phyloP scores from a whole-genome alignment of 2,329 filamentous ascomycete species.

The Paraphaeosphaeria sporulosa region DNA sequence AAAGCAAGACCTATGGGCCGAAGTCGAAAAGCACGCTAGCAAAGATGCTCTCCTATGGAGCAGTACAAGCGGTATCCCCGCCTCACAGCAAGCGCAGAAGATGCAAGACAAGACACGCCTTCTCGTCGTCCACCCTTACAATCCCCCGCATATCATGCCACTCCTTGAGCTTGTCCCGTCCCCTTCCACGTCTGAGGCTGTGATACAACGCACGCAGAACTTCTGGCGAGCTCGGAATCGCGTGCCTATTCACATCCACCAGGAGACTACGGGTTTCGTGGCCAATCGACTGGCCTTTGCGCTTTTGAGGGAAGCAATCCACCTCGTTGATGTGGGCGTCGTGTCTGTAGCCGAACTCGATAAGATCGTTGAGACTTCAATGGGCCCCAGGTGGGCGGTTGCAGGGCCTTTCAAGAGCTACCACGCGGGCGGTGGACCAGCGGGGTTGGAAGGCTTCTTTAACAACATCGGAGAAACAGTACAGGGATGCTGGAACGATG shows the following conservation, averaged over 20 bases:
- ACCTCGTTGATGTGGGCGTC: slow-evolving; percentile 61
- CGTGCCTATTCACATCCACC: slow-evolving; percentile 59
- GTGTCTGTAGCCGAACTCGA: slow-evolving; percentile 63
- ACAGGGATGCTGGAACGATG: slow-evolving; percentile 61
- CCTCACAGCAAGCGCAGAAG: slow-evolving; percentile 55
- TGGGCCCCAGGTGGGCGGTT: slow-evolving; percentile 64
- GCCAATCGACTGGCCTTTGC: slow-evolving; percentile 66
- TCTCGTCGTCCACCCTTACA: slow-evolving; percentile 67
- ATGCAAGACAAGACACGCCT: slow-evolving; percentile 57
- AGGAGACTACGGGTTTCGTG: slow-evolving; percentile 64
- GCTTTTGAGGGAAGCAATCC: slow-evolving; percentile 62
- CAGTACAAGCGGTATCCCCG: slow-evolving; percentile 65
- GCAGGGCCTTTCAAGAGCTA: slow-evolving; percentile 67
- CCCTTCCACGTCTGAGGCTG: slow-evolving; percentile 49
- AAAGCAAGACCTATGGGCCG: slow-evolving; percentile 61
- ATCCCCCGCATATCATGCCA: slow-evolving; percentile 69
- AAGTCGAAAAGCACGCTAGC: slow-evolving; percentile 58
- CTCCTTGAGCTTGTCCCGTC: slow-evolving; percentile 65
- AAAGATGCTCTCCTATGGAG: slow-evolving; percentile 62
- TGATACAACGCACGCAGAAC: slow-evolving; percentile 51
- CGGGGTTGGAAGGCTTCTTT: slow-evolving; percentile 62
- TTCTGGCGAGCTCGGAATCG: slow-evolving; percentile 57
- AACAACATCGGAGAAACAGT: slow-evolving; percentile 65
- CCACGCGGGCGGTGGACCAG: slow-evolving; percentile 64
- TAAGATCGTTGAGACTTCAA: slow-evolving; percentile 58